These are phyloP conservation scores for Russula griseocarnosa DNA, from an alignment of 768 basidiomycete genomes.

Conservation along the genomic window DNA sequence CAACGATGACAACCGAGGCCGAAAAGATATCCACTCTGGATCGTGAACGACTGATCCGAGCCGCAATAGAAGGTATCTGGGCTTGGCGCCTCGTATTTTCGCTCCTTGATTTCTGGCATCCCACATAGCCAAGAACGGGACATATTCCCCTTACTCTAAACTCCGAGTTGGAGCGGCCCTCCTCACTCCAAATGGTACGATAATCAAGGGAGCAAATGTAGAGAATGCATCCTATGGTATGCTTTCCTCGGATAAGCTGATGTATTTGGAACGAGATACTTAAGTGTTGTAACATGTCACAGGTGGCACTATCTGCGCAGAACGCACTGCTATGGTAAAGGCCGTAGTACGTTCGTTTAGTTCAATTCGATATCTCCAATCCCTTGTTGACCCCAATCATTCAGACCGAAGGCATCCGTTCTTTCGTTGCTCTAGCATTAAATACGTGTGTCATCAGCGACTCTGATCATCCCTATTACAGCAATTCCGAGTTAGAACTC, in stretches of 20 bases:
- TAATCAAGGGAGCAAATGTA: conserved; percentile 85
- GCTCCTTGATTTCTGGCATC: background rate
- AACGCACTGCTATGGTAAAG: conserved; percentile 92
- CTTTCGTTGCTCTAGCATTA: conserved; percentile 77
- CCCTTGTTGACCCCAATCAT: background rate
- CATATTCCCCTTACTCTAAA: conserved; percentile 84
- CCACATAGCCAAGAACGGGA: conserved; percentile 56
- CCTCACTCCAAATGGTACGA: conserved; percentile 58
- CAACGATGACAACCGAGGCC: background rate
- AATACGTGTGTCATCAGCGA: conserved; percentile 51
- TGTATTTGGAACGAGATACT: background rate
- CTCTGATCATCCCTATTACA: background rate
- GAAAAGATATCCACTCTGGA: conserved; percentile 41
- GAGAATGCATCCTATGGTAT: conserved; percentile 92
- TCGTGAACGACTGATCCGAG: conserved; percentile 48
- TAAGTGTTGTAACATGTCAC: conserved; percentile 34
- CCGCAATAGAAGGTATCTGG: conserved; percentile 54
- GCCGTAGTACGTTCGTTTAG: conserved; percentile 59
- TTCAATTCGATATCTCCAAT: no score
- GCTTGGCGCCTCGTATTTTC: background rate
- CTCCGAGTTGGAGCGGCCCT: conserved; percentile 92
- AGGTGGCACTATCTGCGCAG: conserved; percentile 93
- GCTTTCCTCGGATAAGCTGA: background rate
- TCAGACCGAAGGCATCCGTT: conserved; percentile 73
- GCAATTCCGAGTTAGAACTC: background rate